Evolutionary conservation across 768 basidiomycete species (phyloP), one percentile per base, ranked within the genome.

Genomic region (Leccinum uliginosum): DNA sequence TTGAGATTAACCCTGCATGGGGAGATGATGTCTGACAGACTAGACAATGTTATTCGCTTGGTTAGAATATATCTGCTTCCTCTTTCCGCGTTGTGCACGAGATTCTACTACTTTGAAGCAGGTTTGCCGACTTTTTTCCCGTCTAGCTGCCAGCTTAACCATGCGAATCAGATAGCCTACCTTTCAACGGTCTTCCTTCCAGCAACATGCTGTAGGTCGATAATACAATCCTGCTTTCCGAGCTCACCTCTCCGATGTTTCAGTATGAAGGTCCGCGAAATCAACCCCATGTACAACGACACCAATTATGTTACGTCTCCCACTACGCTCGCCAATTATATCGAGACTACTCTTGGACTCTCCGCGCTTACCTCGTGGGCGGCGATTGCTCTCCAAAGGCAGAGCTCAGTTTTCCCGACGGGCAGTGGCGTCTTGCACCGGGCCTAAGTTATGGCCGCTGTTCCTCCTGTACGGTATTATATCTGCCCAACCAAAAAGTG

Each of bases 181-280:
- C 65, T 86, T 7, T 79, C 83, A 0, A 80, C 82, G 80, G 56
- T 81, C 27, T 86, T 83, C 66, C 73, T 85, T 19, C 83, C 84
- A 1, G 78, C 79, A 9, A 72, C 76, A 11, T 82, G 53, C 71
- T n/a, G 70, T 71, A 59, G 7, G 71, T 59, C 5, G 4, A 43
- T 21, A 5, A 17, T 35, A 38, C 30, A 4, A 17, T 10, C 2
- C 40, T 47, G 35, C 17, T 45, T 38, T 2, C 35, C 11, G 32
- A 48, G 9, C 60, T 66, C 8, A 71, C 40, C 45, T 11, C 17
- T 53, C 29, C 65, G 71, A 29, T n/a, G 51, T 65, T 69, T 69
- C 50, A 58, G 61, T 44, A 65, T 72, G 69, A 66, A 67, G 38
- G 61, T 65, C 27, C 43, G 23, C 34, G 29, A 77, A 74, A 62